Evolutionary conservation across 202 grass and related monocot genomes (phyloP).

Genomic region (Dendrocalamus latiflorus): DNA sequence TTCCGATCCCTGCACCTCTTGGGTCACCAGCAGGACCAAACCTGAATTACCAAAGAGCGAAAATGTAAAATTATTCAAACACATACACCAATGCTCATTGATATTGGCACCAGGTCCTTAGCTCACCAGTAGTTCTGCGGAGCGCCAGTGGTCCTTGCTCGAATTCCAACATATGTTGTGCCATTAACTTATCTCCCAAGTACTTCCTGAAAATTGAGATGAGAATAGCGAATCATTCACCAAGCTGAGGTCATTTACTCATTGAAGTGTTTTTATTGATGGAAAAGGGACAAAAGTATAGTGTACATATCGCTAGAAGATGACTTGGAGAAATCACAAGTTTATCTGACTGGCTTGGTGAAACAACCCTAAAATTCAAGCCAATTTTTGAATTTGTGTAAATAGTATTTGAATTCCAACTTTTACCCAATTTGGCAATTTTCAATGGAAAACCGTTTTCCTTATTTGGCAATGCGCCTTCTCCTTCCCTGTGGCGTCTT

Average conservation of each 20-base stretch:
- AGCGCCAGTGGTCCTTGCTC: slow-evolving; percentile 92
- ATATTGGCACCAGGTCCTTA: background rate
- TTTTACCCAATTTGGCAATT: no score
- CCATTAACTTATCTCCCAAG: slow-evolving; percentile 84
- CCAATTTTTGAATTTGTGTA: no score
- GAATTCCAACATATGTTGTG: slow-evolving; percentile 92
- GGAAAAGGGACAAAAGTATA: background rate
- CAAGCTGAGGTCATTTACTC: background rate
- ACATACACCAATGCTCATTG: background rate
- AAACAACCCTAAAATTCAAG: no score
- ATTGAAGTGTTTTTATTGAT: background rate
- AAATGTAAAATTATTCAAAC: background rate
- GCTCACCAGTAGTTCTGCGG: slow-evolving; percentile 96
- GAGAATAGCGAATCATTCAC: background rate
- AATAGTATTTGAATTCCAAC: no score
- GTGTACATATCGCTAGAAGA: background rate
- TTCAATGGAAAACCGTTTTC: no score
- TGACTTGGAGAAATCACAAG: background rate
- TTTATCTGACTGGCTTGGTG: background rate
- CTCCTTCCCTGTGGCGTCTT: no score
- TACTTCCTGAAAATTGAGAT: slow-evolving; percentile 58
- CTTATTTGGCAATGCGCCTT: no score
- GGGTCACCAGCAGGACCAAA: slow-evolving; percentile 91
- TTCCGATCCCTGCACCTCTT: slow-evolving; percentile 87
- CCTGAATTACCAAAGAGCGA: slow-evolving; percentile 11